A percentile compares a stretch with the other conserved stretches of the same genome.
These are phyloP conservation scores for Magnusiomyces tetraspermus DNA, from an alignment of 1,139 yeast species.

Conservation along the genomic window DNA sequence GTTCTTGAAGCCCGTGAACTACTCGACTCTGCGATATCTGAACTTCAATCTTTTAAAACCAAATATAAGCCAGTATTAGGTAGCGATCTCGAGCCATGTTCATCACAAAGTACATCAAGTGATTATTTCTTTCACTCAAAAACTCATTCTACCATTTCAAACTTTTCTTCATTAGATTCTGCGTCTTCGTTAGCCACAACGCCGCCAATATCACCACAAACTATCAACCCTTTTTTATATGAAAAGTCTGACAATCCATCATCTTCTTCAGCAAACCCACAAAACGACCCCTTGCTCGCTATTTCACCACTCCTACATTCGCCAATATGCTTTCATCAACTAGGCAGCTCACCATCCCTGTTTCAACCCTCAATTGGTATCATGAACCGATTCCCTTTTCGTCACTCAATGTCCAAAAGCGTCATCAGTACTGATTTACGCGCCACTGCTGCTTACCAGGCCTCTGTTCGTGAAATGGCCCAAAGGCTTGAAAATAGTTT, in stretches of 20 bases:
- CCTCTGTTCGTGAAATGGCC: not conserved
- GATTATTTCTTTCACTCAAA: too few relatives aligned
- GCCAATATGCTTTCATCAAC: too few relatives aligned
- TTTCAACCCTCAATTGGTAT: too few relatives aligned
- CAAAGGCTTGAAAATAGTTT: not conserved
- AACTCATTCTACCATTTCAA: not conserved
- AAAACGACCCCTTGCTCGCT: too few relatives aligned
- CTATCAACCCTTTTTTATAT: not conserved
- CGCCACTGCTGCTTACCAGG: not conserved
- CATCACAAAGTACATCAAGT: not conserved
- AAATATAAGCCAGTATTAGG: conserved; percentile 23
- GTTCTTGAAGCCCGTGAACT: conserved; percentile 32
- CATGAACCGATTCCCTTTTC: too few relatives aligned
- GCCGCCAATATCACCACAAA: not conserved
- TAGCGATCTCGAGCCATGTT: too few relatives aligned
- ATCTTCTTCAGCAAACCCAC: too few relatives aligned
- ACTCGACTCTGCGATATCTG: conserved; percentile 24
- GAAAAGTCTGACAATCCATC: too few relatives aligned
- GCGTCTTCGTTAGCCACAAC: not conserved
- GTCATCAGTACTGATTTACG: not conserved
- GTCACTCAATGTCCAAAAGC: too few relatives aligned
- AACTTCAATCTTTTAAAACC: conserved; percentile 21
- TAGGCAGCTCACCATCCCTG: too few relatives aligned
- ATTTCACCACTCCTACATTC: too few relatives aligned
- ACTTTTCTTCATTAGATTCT: not conserved